Percentiles rank a stretch among this genome's conserved stretches.
Conservation (phyloP, 192 early-diverging fungal genomes). For the Coemansia sp. region DNA sequence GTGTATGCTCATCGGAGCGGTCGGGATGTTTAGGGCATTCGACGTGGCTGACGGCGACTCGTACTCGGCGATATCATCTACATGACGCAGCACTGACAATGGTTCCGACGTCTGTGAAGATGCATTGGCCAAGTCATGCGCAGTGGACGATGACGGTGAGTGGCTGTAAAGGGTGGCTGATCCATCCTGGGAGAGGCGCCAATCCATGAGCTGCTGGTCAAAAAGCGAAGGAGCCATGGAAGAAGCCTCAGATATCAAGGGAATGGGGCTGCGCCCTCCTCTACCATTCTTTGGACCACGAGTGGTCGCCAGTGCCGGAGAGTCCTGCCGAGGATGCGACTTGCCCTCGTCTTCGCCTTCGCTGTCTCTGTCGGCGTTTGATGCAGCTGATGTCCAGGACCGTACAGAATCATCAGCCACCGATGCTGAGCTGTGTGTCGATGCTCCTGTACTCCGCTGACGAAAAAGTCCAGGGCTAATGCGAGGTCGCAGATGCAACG, state of each 20-base stretch:
- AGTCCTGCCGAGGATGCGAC: slow-evolving; percentile 1
- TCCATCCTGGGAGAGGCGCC: slow-evolving; percentile 35
- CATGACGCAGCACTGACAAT: not conserved
- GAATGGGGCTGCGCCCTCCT: not conserved
- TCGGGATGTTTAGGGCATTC: slow-evolving; percentile 3
- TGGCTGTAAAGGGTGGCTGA: slow-evolving; percentile 16
- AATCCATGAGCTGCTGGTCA: slow-evolving; percentile 38
- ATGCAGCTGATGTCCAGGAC: slow-evolving; percentile 40
- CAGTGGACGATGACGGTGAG: slow-evolving; percentile 14
- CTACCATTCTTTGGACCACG: not conserved
- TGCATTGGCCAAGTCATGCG: not conserved
- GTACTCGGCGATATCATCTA: slow-evolving; percentile 2
- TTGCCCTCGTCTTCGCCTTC: slow-evolving; percentile 14
- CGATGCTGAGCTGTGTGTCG: slow-evolving; percentile 48
- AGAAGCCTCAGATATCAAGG: not conserved
- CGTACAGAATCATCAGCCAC: slow-evolving; percentile 29
- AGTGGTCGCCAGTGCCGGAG: not conserved
- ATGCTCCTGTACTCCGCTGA: slow-evolving; percentile 22
- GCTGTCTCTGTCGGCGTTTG: slow-evolving; percentile 28
- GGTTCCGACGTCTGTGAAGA: not conserved
- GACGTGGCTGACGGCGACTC: slow-evolving; percentile 8
- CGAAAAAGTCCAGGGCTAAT: slow-evolving; percentile 25
- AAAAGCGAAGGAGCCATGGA: slow-evolving; percentile 8
- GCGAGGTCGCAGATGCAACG: slow-evolving; percentile 28
- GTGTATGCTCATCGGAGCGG: slow-evolving; percentile 4